Percentiles rank a stretch among this genome's conserved stretches.
phyloP scores from a whole-genome alignment of 495 filamentous ascomycete genomes.

The Neurospora intermedia region DNA sequence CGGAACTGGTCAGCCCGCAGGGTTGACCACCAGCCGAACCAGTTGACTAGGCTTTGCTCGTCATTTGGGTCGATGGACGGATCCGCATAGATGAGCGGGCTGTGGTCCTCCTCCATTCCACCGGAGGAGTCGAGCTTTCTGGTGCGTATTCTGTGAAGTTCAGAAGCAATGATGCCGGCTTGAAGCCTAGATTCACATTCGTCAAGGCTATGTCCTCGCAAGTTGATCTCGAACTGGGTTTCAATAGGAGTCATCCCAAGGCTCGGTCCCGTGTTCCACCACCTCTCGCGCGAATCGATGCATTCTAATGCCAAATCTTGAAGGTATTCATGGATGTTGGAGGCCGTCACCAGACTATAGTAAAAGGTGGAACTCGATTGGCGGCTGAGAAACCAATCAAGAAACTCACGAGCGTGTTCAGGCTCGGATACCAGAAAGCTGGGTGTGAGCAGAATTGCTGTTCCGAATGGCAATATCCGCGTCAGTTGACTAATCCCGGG shows the following conservation, averaged over 20 bases:
- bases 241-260: neutral
- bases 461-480: constrained; percentile 48
- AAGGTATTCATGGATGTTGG: constrained; percentile 34
- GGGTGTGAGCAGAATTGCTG: constrained; percentile 51
- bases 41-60: constrained; percentile 41
- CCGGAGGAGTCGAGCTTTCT: constrained; percentile 4
- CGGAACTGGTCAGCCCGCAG: constrained; percentile 34
- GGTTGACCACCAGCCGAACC: constrained; percentile 44
- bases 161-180: constrained; percentile 13
- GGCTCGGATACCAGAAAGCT: constrained; percentile 48
- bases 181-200: constrained; percentile 19
- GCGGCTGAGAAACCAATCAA: constrained; percentile 43
- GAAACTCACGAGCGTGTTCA: constrained; percentile 35
- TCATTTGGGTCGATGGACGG: constrained; percentile 38
- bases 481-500: constrained; percentile 26
- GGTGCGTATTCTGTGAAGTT: constrained; percentile 12
- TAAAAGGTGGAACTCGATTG: constrained; percentile 6
- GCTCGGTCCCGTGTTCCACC: constrained; percentile 1
- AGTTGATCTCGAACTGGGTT: constrained; percentile 5
- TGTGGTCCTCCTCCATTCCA: constrained; percentile 20
- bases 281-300: constrained; percentile 17
- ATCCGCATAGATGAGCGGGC: constrained; percentile 32
- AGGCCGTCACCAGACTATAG: constrained; percentile 24
- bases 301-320: constrained; percentile 30
- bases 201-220: constrained; percentile 14